Base-by-base conservation (phyloP, 2,329 filamentous ascomycete genomes). In the Fusarium aywerte region DNA sequence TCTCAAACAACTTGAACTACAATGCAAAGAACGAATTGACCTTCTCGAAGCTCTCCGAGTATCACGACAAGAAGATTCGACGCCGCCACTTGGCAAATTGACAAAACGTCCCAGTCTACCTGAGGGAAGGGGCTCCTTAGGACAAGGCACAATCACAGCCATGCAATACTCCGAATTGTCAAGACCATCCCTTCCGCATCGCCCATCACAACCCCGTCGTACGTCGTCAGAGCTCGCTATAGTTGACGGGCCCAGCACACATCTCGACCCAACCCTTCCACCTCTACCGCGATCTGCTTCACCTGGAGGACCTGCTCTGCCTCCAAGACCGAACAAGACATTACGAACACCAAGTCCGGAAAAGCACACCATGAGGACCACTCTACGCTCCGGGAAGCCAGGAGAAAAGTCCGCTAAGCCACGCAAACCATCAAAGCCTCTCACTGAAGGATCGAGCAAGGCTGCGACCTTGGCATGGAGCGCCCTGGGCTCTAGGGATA, bases 21-120 rank as follows among this genome's bases (percentile, higher is more conserved):
- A 97, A 79, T 97, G 94, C 79, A 95, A 96, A 77, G 95, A 98
- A 79, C 87, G 94, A 47, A 92, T 97, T 49, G 93, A 97, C 76
- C 83, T 98, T 32, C 84, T 98, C 8, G 91, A 96, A 75, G 91
- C 94, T 8, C 81, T 98, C 58, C 87, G 89, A 62, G 83, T 91
- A 67, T 89, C 87, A n/a, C 81, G 87, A 57, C 77, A 83, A 61
- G 84, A 75, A 65, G 64, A 72, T 40, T 49, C 56, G 29, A 43
- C 53, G 35, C 27, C 68, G 49, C 48, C 63, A 42, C 35, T 72
- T 16, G 64, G 66, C 18, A 74, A 75, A 31, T 40, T 70, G 20
- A 60, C 64, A 23, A 70, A 74, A 52, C 61, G 62, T 4, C 67
- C 67, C 21, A 67, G 65, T 40, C 29, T 68, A 7, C 56, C 61